These are phyloP conservation scores for Vigna unguiculata DNA, from an alignment of 306 rosid genomes.

Conservation along the genomic window DNA sequence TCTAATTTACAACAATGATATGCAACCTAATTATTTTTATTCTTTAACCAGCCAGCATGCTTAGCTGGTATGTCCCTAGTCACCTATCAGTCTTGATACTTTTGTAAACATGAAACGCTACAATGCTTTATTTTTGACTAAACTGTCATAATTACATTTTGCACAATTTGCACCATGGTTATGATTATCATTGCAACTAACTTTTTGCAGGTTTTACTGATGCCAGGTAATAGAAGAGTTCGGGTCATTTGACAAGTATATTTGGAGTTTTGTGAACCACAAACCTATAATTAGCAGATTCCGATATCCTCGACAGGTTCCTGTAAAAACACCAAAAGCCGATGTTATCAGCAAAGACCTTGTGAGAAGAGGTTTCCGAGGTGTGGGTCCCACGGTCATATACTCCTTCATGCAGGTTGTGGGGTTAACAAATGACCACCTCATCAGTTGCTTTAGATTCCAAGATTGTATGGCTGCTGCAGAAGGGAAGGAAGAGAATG, in stretches of 20 bases:
- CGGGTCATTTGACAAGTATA: conserved; percentile 75
- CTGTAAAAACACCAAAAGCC: conserved; percentile 82
- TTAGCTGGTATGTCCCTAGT: conserved; percentile 50
- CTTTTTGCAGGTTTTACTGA: conserved; percentile 71
- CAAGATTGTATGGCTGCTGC: conserved; percentile 67
- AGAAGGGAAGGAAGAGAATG: conserved; percentile 66
- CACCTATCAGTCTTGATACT: conserved; percentile 39
- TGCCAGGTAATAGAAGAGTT: conserved; percentile 81
- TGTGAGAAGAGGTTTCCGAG: conserved; percentile 77
- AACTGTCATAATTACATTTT: conserved; percentile 45
- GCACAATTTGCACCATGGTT: conserved; percentile 43
- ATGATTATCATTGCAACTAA: conserved; percentile 56
- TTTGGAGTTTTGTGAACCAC: conserved; percentile 85
- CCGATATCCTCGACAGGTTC: conserved; percentile 88
- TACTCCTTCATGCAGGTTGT: conserved; percentile 86
- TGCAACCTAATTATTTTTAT: conserved; percentile 57
- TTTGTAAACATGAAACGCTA: conserved; percentile 43
- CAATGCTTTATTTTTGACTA: conserved; percentile 31
- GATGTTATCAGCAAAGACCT: conserved; percentile 82
- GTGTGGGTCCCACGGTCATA: conserved; percentile 74
- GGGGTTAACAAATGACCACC: conserved; percentile 84
- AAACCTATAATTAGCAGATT: conserved; percentile 71
- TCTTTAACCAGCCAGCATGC: conserved; percentile 64
- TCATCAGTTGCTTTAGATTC: conserved; percentile 77
- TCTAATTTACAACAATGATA: conserved; percentile 48